These are phyloP conservation scores for Chytriomyces confervae DNA, from an alignment of 192 early-diverging fungal species.

Conservation along the genomic window DNA sequence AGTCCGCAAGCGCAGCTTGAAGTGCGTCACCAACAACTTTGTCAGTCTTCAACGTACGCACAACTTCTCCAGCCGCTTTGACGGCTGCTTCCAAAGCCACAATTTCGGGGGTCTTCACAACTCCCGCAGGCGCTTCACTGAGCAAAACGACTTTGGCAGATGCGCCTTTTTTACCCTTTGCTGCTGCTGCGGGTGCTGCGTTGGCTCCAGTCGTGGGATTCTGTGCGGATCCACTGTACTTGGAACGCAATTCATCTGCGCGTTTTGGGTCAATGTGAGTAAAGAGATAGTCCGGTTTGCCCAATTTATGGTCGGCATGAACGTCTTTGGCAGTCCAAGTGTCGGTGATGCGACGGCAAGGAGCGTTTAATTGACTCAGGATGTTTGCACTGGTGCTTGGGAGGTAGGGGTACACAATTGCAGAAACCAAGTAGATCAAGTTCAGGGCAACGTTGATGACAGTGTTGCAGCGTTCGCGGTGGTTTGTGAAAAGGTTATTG, in stretches of 20 bases:
- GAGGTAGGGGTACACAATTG: slow-evolving; percentile 91
- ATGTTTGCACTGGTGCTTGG: slow-evolving; percentile 84
- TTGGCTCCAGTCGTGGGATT: slow-evolving; percentile 14
- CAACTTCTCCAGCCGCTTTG: slow-evolving; percentile 61
- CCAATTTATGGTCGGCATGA: slow-evolving; percentile 79
- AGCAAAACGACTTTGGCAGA: slow-evolving; percentile 41
- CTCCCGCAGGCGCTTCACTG: slow-evolving; percentile 48
- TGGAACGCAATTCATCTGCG: slow-evolving; percentile 75
- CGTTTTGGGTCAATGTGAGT: slow-evolving; percentile 84
- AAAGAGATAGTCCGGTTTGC: slow-evolving; percentile 91
- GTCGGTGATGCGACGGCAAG: slow-evolving; percentile 77
- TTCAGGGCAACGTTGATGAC: slow-evolving; percentile 85
- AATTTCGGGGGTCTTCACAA: slow-evolving; percentile 55
- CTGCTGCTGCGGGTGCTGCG: slow-evolving; percentile 10
- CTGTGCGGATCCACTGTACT: slow-evolving; percentile 73
- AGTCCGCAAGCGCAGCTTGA: slow-evolving; percentile 53
- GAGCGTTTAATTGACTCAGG: slow-evolving; percentile 82
- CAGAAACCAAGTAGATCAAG: slow-evolving; percentile 87
- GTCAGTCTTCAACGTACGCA: slow-evolving; percentile 63
- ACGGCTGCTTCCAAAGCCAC: slow-evolving; percentile 61
- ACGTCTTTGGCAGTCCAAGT: slow-evolving; percentile 74
- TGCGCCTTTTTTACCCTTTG: slow-evolving; percentile 40
- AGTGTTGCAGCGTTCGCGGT: slow-evolving; percentile 81
- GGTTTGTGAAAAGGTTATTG: slow-evolving; percentile 82
- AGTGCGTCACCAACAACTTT: slow-evolving; percentile 57